Evolutionary conservation across 1,284 basidiomycete genomes (phyloP).

Genomic region (Hemileccinum hortonii): DNA sequence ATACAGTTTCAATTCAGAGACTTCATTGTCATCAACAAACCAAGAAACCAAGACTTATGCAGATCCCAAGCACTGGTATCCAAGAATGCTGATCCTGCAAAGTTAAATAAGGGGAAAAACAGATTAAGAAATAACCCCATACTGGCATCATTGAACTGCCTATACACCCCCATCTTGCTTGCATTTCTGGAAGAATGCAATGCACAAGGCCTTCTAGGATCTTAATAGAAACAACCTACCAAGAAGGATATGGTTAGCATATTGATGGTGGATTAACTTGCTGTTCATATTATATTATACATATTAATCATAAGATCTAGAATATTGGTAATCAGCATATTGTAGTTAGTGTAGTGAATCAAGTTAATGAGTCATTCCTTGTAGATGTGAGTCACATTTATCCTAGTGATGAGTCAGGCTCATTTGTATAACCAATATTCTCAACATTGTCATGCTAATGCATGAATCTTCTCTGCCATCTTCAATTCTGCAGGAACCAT

Average conservation of each 20-base stretch:
- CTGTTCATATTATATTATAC: no score
- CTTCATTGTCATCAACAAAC: conserved; percentile 1
- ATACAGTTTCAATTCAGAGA: not conserved
- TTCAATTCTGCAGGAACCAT: no score
- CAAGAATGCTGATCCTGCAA: not conserved
- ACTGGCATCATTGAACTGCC: not conserved
- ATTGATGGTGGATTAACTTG: not conserved
- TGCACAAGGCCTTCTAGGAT: not conserved
- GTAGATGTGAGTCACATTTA: no score
- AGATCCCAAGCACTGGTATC: not conserved
- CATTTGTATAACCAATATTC: no score
- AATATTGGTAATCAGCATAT: no score
- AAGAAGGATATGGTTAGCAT: not conserved
- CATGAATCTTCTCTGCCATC: no score
- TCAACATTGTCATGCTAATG: no score
- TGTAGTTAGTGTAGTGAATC: no score
- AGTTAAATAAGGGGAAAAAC: not conserved
- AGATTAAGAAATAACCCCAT: not conserved
- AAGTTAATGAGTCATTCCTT: no score
- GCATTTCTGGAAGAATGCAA: not conserved
- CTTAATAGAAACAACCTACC: not conserved
- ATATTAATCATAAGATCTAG: no score
- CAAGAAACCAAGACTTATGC: not conserved
- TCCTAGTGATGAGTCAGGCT: no score
- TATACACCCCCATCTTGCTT: not conserved